Evolutionary conservation across 768 basidiomycete genomes (phyloP).

Genomic region (Amanita pallidorosea): DNA sequence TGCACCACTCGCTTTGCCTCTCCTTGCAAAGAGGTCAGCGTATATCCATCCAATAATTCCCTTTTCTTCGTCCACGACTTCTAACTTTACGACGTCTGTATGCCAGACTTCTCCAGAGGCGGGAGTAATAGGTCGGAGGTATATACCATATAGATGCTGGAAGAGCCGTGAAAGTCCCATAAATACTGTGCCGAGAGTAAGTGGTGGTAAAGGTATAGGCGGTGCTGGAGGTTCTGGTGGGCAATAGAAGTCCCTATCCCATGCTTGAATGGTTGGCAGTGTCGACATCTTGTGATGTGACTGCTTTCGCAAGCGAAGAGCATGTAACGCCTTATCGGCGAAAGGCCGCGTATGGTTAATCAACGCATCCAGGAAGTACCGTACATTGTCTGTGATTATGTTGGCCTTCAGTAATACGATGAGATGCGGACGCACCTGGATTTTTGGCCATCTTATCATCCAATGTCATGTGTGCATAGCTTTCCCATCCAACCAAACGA

Average conservation of each 20-base stretch:
- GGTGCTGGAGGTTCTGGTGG: slow-evolving; percentile 70
- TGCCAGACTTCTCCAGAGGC: slow-evolving; percentile 85
- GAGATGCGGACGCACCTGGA: slow-evolving; percentile 45
- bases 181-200: slow-evolving; percentile 86
- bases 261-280: slow-evolving; percentile 72
- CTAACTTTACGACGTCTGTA: slow-evolving; percentile 76
- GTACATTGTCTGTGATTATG: slow-evolving; percentile 59
- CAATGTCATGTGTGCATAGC: slow-evolving; percentile 80
- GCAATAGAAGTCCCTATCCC: slow-evolving; percentile 95
- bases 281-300: slow-evolving; percentile 47
- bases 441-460: slow-evolving; percentile 96
- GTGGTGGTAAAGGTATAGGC: slow-evolving; percentile 57
- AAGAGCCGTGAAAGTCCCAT: slow-evolving; percentile 89
- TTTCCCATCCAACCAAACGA: slow-evolving; percentile 71
- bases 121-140: slow-evolving; percentile 59
- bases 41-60: slow-evolving; percentile 93
- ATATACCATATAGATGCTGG: slow-evolving; percentile 77
- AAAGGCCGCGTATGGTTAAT: slow-evolving; percentile 72
- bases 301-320: slow-evolving; percentile 64
- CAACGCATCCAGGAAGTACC: slow-evolving; percentile 73
- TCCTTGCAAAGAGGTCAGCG: slow-evolving; percentile 79
- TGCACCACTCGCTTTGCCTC: slow-evolving; percentile 81
- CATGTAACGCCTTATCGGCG: slow-evolving; percentile 62
- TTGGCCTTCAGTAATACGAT: not conserved
- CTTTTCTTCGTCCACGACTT: slow-evolving; percentile 82